Percentiles rank a stretch among this genome's conserved stretches.
These are phyloP conservation scores for Aegilops sharonensis DNA, from an alignment of 176 grass and related monocot genomes.

Conservation along the genomic window DNA sequence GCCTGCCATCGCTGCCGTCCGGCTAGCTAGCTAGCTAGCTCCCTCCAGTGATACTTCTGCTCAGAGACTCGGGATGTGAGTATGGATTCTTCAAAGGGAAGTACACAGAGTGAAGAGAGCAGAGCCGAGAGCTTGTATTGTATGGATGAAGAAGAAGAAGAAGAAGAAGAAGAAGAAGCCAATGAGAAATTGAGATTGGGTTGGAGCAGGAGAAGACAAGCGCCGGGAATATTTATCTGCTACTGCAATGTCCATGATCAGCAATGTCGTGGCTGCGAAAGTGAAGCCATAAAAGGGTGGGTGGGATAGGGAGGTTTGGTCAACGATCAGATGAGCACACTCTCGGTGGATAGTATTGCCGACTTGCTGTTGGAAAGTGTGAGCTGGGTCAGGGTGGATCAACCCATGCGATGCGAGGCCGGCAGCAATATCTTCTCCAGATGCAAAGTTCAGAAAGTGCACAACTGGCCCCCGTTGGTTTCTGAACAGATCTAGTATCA, in stretches of 20 bases:
- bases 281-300: background rate
- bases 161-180: background rate
- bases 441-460: background rate
- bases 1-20: background rate
- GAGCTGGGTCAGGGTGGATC: background rate
- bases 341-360: background rate
- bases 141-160: background rate
- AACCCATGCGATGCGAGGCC: background rate
- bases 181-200: conserved; percentile 19
- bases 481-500: background rate
- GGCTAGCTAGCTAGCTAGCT: background rate
- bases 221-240: conserved; percentile 21
- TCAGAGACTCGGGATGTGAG: background rate
- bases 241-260: background rate
- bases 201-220: conserved; percentile 30
- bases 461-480: background rate
- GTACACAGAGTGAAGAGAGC: background rate
- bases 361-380: conserved; percentile 4
- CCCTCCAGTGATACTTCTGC: background rate
- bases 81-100: background rate
- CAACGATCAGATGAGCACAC: conserved; percentile 29
- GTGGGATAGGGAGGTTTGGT: conserved; percentile 19
- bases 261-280: background rate
- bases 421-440: background rate
- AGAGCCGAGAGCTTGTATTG: background rate